These are phyloP conservation scores for Cephalotrichum gorgonifer DNA, from an alignment of 2,329 filamentous ascomycete genomes.

Conservation along the genomic window DNA sequence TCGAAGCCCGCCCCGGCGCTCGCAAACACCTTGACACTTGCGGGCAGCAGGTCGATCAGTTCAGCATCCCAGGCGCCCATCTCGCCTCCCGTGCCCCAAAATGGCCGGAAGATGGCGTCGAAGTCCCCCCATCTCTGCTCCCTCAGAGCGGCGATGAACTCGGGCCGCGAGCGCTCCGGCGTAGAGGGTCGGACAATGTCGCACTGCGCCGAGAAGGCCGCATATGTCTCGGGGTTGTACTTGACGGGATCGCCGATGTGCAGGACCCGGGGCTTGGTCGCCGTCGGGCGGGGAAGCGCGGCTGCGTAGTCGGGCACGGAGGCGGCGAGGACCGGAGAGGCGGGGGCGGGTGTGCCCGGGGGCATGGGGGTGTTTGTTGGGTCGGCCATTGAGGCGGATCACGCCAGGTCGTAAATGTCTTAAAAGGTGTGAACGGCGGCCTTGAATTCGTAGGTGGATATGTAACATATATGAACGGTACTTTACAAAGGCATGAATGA, in stretches of 20 bases:
- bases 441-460: too few species aligned
- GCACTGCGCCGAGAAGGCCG: constrained; percentile 29
- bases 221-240: constrained; percentile 37
- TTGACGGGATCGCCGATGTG: constrained; percentile 59
- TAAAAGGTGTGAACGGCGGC: too few species aligned
- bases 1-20: constrained; percentile 57
- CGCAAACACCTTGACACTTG: constrained; percentile 48
- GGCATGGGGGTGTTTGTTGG: constrained; percentile 36
- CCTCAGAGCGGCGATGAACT: constrained; percentile 36
- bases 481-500: too few species aligned
- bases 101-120: constrained; percentile 45
- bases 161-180: constrained; percentile 37
- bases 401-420: too few species aligned
- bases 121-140: constrained; percentile 46
- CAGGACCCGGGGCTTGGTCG: constrained; percentile 50
- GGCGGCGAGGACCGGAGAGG: constrained; percentile 32
- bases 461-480: too few species aligned
- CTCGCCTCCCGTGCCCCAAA: constrained; percentile 54
- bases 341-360: constrained; percentile 15
- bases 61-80: constrained; percentile 56
- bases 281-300: constrained; percentile 7
- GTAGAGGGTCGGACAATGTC: constrained; percentile 39
- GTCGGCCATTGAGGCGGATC: constrained; percentile 26
- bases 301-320: constrained; percentile 11
- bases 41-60: constrained; percentile 44